Evolutionary conservation across 371 early-diverging fungal genomes (phyloP).

Genomic region (Syncephalastrum monosporum): DNA sequence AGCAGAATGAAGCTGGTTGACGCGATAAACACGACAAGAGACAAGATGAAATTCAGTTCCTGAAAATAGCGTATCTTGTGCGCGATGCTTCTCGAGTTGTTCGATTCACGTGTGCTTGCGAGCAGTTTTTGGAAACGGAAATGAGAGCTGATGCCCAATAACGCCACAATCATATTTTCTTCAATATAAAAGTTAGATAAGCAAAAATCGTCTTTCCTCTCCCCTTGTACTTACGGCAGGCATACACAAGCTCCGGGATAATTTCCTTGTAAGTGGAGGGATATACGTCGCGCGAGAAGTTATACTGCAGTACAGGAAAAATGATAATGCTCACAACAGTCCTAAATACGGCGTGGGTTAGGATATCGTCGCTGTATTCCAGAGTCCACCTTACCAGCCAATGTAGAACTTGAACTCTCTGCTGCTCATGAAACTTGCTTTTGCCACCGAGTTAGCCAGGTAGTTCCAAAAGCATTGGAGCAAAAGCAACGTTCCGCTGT

Average conservation of each 20-base stretch:
- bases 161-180: constrained; percentile 40
- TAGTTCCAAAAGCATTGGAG: constrained; percentile 59
- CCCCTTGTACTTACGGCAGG: constrained; percentile 24
- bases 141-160: constrained; percentile 44
- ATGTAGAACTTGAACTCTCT: constrained; percentile 49
- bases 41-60: constrained; percentile 44
- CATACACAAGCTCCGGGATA: constrained; percentile 47
- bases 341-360: constrained; percentile 14
- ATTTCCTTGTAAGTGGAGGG: constrained; percentile 44
- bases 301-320: constrained; percentile 44
- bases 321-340: constrained; percentile 33
- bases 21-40: constrained; percentile 29
- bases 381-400: constrained; percentile 27
- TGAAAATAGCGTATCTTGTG: constrained; percentile 49
- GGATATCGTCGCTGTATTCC: not conserved
- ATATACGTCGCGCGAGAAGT: constrained; percentile 35
- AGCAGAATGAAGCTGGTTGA: constrained; percentile 34
- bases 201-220: not conserved
- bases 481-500: constrained; percentile 42
- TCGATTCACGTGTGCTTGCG: constrained; percentile 24
- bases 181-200: not conserved
- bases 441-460: constrained; percentile 47
- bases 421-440: constrained; percentile 48
- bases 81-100: constrained; percentile 35
- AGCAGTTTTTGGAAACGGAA: constrained; percentile 44